phyloP scores from a whole-genome alignment of 345 rosid species.

The Jatropha curcas region DNA sequence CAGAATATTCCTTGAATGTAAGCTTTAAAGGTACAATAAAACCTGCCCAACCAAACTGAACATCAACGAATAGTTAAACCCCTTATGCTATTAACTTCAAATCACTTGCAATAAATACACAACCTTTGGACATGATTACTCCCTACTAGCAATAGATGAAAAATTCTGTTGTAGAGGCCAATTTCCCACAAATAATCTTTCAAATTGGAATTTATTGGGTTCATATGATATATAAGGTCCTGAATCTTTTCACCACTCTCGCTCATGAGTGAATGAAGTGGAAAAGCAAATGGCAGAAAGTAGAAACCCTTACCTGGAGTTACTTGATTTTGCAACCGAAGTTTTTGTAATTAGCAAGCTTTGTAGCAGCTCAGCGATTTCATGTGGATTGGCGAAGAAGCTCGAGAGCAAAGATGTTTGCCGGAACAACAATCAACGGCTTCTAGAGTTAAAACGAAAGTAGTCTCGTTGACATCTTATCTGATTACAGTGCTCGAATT shows the following conservation, averaged over 20 bases:
- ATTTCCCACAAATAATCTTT: not conserved
- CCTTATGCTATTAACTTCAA: not conserved
- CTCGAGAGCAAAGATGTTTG: not conserved
- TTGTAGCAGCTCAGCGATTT: not conserved
- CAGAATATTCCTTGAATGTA: not conserved
- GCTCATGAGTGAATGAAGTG: not conserved
- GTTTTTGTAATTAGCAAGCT: not conserved
- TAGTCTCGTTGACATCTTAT: too few species aligned
- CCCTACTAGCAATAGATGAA: not conserved
- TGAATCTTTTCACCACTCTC: not conserved
- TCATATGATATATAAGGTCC: not conserved
- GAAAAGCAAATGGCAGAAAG: not conserved
- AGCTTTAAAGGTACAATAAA: not conserved
- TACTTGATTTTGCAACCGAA: not conserved
- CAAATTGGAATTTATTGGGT: not conserved
- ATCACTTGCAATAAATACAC: not conserved
- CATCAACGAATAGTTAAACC: not conserved
- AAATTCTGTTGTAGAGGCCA: not conserved
- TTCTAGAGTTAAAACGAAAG: not conserved
- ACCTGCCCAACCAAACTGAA: not conserved
- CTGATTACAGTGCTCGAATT: too few species aligned
- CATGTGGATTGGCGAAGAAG: not conserved
- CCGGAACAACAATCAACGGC: not conserved
- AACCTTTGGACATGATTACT: not conserved
- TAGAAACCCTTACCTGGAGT: not conserved